phyloP scores from a whole-genome alignment of 1,284 basidiomycete species.

The Salmacisia buchloeana region DNA sequence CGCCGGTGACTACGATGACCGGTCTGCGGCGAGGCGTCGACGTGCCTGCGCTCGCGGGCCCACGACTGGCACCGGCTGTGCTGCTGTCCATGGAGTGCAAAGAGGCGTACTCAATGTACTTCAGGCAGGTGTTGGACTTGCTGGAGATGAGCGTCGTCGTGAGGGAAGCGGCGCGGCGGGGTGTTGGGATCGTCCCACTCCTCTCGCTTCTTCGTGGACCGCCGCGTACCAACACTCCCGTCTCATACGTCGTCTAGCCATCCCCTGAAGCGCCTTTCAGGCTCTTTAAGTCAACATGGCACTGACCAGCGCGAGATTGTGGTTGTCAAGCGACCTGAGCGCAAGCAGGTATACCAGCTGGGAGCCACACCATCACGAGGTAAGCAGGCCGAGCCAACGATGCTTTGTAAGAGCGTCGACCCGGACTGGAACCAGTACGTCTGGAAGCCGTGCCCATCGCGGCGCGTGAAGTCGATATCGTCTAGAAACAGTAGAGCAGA shows the following conservation, averaged over 20 bases:
- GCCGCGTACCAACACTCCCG: too few species aligned
- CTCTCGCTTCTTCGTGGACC: too few species aligned
- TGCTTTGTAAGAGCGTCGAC: not conserved
- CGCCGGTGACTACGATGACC: constrained; percentile 46
- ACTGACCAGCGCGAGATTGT: too few species aligned
- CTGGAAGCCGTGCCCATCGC: not conserved
- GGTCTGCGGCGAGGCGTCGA: constrained; percentile 18
- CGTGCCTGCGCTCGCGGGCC: constrained; percentile 82
- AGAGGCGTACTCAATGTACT: too few species aligned
- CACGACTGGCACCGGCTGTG: constrained; percentile 72
- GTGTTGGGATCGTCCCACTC: too few species aligned
- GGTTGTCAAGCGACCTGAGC: not conserved
- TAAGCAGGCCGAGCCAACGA: not conserved
- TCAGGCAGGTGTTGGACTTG: too few species aligned
- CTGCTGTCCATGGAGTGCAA: too few species aligned
- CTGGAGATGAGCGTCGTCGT: too few species aligned
- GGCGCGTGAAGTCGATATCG: not conserved
- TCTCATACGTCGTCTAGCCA: too few species aligned
- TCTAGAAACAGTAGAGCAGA: constrained; percentile 51
- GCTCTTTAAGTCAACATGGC: too few species aligned
- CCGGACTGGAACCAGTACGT: not conserved
- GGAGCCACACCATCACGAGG: not conserved
- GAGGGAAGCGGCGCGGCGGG: too few species aligned
- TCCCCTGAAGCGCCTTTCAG: too few species aligned
- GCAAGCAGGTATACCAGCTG: not conserved